Percentiles rank a stretch among this genome's conserved stretches.
Conservation (phyloP, 305 asterid genomes). For the Rubia balearica region DNA sequence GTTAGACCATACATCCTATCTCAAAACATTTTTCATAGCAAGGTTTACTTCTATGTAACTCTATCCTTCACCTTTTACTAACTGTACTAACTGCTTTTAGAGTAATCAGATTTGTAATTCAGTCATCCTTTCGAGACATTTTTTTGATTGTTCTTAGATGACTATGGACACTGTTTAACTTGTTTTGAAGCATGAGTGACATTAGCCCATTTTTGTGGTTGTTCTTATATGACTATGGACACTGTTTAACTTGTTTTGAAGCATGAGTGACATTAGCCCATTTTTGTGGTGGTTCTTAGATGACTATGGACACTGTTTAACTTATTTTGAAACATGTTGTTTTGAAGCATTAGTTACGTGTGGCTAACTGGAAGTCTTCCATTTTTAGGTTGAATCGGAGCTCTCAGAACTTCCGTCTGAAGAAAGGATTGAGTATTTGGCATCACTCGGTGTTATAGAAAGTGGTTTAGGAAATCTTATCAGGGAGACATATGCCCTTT, state of each 20-base stretch:
- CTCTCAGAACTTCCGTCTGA: constrained; percentile 88
- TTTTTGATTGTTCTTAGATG: neutral
- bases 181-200: constrained; percentile 13
- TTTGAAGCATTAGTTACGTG: constrained; percentile 12
- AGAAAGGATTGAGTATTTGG: constrained; percentile 80
- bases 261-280: neutral
- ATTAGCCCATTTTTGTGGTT: neutral
- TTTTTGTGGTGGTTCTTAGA: neutral
- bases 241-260: constrained; percentile 18
- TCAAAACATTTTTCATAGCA: neutral
- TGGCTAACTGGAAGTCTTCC: constrained; percentile 12
- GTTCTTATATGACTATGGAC: neutral
- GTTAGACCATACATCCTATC: constrained; percentile 31
- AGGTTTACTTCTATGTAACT: too few relatives aligned
- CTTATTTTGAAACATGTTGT: constrained; percentile 18
- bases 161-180: constrained; percentile 6
- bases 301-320: constrained; percentile 5
- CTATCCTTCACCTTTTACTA: too few relatives aligned
- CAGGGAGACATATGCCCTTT: constrained; percentile 77
- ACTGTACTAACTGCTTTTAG: too few relatives aligned
- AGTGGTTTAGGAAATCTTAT: constrained; percentile 95
- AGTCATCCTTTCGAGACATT: neutral
- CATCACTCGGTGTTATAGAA: constrained; percentile 81
- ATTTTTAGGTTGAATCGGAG: constrained; percentile 86
- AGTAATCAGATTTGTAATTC: too few relatives aligned